These are phyloP conservation scores for Hericium erinaceus DNA, from an alignment of 768 basidiomycete species.

Conservation along the genomic window DNA sequence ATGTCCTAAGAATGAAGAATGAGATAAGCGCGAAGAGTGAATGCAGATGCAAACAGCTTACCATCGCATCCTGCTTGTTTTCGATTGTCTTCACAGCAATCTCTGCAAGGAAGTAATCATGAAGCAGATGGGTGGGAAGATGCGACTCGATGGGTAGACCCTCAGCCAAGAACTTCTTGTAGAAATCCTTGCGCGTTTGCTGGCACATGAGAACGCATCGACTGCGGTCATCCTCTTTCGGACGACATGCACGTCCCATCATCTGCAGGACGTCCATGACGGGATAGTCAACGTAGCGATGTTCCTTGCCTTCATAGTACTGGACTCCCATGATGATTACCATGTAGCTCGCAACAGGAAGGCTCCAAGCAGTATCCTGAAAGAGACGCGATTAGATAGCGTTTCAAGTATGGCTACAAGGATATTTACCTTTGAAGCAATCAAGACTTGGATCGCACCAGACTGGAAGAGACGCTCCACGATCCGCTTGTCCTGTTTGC, in stretches of 20 bases:
- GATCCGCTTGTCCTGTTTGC: slow-evolving; percentile 87
- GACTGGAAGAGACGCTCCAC: slow-evolving; percentile 88
- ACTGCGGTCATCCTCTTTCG: slow-evolving; percentile 77
- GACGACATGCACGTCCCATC: slow-evolving; percentile 98
- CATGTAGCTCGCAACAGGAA: slow-evolving; percentile 93
- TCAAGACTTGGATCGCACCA: slow-evolving; percentile 89
- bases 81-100: slow-evolving; percentile 98
- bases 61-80: slow-evolving; percentile 97
- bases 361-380: slow-evolving; percentile 92
- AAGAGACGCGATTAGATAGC: background rate
- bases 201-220: slow-evolving; percentile 97
- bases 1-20: slow-evolving; percentile 53
- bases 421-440: slow-evolving; percentile 76
- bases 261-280: slow-evolving; percentile 98
- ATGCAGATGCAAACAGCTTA: slow-evolving; percentile 20
- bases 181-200: slow-evolving; percentile 96
- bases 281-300: slow-evolving; percentile 95
- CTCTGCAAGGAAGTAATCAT: slow-evolving; percentile 97
- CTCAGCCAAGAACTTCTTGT: slow-evolving; percentile 95
- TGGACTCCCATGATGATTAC: slow-evolving; percentile 99
- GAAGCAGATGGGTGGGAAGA: slow-evolving; percentile 78
- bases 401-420: background rate
- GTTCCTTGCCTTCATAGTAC: slow-evolving; percentile 92
- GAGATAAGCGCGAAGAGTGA: background rate
- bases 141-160: slow-evolving; percentile 98